A percentile compares a stretch with the other conserved stretches of the same genome.
These are phyloP conservation scores for Pleurotus pulmonarius DNA, from an alignment of 768 basidiomycete species.

Conservation along the genomic window DNA sequence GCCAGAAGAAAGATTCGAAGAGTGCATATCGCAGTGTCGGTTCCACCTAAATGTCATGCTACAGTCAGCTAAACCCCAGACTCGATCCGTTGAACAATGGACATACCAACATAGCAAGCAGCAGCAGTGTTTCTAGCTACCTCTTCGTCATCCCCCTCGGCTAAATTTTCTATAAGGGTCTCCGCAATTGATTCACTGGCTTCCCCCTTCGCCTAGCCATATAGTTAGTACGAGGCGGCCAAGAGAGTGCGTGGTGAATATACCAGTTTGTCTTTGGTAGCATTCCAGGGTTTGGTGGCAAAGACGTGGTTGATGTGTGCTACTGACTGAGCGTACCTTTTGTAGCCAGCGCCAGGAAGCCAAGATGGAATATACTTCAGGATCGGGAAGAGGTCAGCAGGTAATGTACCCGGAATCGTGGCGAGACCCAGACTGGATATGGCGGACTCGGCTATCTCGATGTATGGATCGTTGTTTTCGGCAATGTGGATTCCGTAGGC, in stretches of 20 bases:
- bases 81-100: not conserved
- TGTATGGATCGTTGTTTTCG: not conserved
- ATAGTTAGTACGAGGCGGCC: no score
- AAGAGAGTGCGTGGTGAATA: no score
- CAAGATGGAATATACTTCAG: conserved; percentile 3
- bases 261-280: not conserved
- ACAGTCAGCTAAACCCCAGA: not conserved
- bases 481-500: not conserved
- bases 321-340: not conserved
- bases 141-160: not conserved
- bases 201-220: not conserved
- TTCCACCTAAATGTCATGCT: not conserved
- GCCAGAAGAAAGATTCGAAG: conserved; percentile 31
- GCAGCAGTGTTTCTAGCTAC: not conserved
- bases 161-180: not conserved
- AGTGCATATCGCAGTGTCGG: conserved; percentile 17
- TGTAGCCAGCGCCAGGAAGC: conserved; percentile 5
- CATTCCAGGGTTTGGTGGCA: not conserved
- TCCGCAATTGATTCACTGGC: not conserved
- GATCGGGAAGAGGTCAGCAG: not conserved
- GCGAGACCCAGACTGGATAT: not conserved
- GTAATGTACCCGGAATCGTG: not conserved
- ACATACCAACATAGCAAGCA: not conserved
- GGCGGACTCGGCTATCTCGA: not conserved
- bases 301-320: not conserved